Conservation (phyloP, 2,329 filamentous ascomycete species). For the Sphaerostilbella broomeana region DNA sequence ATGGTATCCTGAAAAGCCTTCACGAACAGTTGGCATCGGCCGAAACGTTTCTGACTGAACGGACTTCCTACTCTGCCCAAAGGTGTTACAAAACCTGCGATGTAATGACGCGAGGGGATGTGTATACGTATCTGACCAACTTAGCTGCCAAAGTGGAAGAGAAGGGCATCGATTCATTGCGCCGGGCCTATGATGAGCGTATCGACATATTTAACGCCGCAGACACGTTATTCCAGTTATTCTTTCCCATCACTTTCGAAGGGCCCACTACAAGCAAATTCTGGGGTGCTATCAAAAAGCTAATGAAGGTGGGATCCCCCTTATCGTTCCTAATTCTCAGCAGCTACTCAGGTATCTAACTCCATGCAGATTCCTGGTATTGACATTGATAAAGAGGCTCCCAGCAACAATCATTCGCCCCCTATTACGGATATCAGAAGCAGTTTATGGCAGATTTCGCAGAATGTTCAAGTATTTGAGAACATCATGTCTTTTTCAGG, state of each 20-base stretch:
- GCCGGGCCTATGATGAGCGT: slow-evolving; percentile 25
- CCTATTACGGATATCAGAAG: slow-evolving; percentile 13
- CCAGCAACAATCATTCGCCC: not conserved
- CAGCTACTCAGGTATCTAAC: not conserved
- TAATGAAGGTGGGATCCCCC: slow-evolving; percentile 23
- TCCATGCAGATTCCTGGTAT: slow-evolving; percentile 13
- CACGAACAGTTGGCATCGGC: slow-evolving; percentile 18
- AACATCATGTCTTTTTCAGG: slow-evolving; percentile 23
- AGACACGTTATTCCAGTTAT: slow-evolving; percentile 35
- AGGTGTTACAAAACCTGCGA: slow-evolving; percentile 24
- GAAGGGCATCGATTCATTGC: slow-evolving; percentile 18
- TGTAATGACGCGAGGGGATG: slow-evolving; percentile 17
- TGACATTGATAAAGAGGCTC: slow-evolving; percentile 6
- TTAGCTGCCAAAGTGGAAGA: slow-evolving; percentile 19
- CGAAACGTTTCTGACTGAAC: slow-evolving; percentile 22
- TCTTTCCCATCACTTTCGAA: slow-evolving; percentile 31
- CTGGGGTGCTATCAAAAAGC: slow-evolving; percentile 35
- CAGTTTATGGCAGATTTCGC: slow-evolving; percentile 18
- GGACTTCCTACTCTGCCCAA: slow-evolving; percentile 23
- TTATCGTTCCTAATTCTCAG: slow-evolving; percentile 1
- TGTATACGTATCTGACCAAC: slow-evolving; percentile 20
- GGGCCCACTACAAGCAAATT: slow-evolving; percentile 35
- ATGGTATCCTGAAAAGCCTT: slow-evolving; percentile 1
- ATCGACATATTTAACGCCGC: slow-evolving; percentile 36
- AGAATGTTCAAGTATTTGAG: slow-evolving; percentile 25